These are phyloP conservation scores for Neonectria hederae DNA, from an alignment of 2,329 filamentous ascomycete species.

Conservation along the genomic window DNA sequence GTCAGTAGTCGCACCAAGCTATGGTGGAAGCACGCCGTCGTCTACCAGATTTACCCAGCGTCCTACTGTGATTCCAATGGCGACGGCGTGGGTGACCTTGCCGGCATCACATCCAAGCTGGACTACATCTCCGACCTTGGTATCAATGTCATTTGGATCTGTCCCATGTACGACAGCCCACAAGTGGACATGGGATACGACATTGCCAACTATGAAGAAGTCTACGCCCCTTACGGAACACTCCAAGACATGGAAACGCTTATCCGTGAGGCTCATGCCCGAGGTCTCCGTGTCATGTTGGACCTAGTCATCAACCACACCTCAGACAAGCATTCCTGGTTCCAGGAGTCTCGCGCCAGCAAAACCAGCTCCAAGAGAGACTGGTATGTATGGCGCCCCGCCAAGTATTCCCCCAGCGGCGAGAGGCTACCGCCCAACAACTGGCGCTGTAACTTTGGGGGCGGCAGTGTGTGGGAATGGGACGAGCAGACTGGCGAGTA, in stretches of 20 bases:
- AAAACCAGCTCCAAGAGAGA: slow-evolving; percentile 49
- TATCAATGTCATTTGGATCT: slow-evolving; percentile 39
- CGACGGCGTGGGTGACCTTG: slow-evolving; percentile 63
- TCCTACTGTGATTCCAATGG: slow-evolving; percentile 65
- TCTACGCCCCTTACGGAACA: slow-evolving; percentile 38
- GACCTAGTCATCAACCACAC: slow-evolving; percentile 41
- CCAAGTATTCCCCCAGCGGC: slow-evolving; percentile 64
- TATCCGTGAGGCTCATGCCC: slow-evolving; percentile 36
- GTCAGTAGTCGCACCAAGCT: slow-evolving; percentile 33
- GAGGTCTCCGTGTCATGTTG: slow-evolving; percentile 38
- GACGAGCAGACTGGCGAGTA: slow-evolving; percentile 79
- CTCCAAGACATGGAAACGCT: slow-evolving; percentile 39
- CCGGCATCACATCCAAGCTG: slow-evolving; percentile 62
- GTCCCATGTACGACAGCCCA: slow-evolving; percentile 41
- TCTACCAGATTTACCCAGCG: slow-evolving; percentile 68
- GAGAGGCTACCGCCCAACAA: slow-evolving; percentile 78
- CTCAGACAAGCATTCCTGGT: slow-evolving; percentile 40
- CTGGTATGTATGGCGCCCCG: slow-evolving; percentile 72
- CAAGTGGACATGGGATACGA: slow-evolving; percentile 41
- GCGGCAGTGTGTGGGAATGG: slow-evolving; percentile 73
- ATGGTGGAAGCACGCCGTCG: slow-evolving; percentile 65
- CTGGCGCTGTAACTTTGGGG: slow-evolving; percentile 72
- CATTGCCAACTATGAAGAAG: slow-evolving; percentile 39
- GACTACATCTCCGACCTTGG: slow-evolving; percentile 52
- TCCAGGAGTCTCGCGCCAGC: slow-evolving; percentile 33